Evolutionary conservation across 768 basidiomycete species (phyloP), one percentile per base, ranked within the genome.

Genomic region (Termitomyces sp.): DNA sequence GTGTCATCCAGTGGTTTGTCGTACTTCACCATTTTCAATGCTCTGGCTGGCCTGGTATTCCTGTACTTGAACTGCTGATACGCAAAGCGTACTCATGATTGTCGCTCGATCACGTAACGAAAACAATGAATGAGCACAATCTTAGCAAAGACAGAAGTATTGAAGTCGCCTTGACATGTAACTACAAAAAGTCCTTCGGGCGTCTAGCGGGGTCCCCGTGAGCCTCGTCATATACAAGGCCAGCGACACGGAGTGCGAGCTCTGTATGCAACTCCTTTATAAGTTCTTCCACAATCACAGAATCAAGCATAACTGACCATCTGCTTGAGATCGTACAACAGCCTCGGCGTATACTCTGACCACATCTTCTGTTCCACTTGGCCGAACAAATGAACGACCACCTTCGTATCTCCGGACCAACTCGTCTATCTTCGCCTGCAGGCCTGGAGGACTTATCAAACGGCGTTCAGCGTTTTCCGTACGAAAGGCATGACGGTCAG

Each of bases 291-390:
- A n/a, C 18, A 20, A 50, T 26, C 6, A 36, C 36, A 35, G 7
- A 28, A 22, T 10, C 14, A 51, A 38, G n/a, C 6, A 12, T 20
- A 10, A 18, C 56, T 54, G 63, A 97, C 96, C 90, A 69, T 95
- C 93, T 20, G 90, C 92, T 64, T 88, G 86, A 14, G 81, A 71
- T 59, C 81, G 83, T 43, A 83, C 74, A 47, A 76, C 78, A 1
- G 97, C 96, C 70, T 99, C 97, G 1, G 95, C 97, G 68, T 98
- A 99, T 16, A 99, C 94, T 58, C 97, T 81, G 6, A 99, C 97
- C 26, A 96, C 95, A 66, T 99, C 95, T 71, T 99, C 97, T 24
- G 97, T 99, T 9, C 97, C 97, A 70, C 94, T 96, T 2, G 97
- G 97, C 57, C 97, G 74, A 18, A 98, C 97, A 67, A 99, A 99